Evolutionary conservation across 331 rosid genomes (phyloP), one percentile per base, ranked within the genome.

Genomic region (Arachis monticola): DNA sequence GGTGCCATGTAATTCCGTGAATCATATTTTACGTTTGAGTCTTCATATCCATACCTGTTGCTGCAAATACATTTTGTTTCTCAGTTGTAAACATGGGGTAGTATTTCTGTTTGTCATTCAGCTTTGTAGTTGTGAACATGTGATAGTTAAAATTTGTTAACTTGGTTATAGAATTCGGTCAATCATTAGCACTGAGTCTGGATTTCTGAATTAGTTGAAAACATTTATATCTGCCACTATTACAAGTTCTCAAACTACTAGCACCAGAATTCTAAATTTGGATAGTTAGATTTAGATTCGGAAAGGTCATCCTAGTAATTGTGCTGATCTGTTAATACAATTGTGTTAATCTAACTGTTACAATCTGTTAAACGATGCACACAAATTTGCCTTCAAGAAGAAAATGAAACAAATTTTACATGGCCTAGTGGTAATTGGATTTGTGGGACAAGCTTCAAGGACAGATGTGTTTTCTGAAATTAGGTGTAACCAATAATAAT

Each of bases 1-100:
- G 41, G 48, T 81, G 78, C 73, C 80, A 73, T 69, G 85, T 80
- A 77, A 77, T 74, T 44, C 73, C 81, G 80, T 81, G 88, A 89
- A 83, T 77, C 71, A 75, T 78, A 75, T 73, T 69, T 66, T 71
- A 60, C 48, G 45, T n/a, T 31, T 79, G 80, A 72, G 79, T 84
- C 65, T 50, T 77, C 75, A 79, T 52, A 12, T 9, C 57, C 2
- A 52, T 0, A 17, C 22, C 17, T 52, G 4, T 67, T 17, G 22
- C 22, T 82, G 75, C 56, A 51, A 66, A 42, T 52, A 40, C 41
- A 58, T 74, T 72, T 77, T 66, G 59, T 74, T 72, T 77, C 60
- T 56, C 31, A 31, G 60, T 46, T 48, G 44, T 53, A 27, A 53
- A 53, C 59, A 14, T 13, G 59, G 40, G 4, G 40, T 35, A 53